A percentile compares a stretch with the other conserved stretches of the same genome.
These are phyloP conservation scores for Magnolia sinica DNA, from an alignment of 164 flowering plant genomes.

Conservation along the genomic window DNA sequence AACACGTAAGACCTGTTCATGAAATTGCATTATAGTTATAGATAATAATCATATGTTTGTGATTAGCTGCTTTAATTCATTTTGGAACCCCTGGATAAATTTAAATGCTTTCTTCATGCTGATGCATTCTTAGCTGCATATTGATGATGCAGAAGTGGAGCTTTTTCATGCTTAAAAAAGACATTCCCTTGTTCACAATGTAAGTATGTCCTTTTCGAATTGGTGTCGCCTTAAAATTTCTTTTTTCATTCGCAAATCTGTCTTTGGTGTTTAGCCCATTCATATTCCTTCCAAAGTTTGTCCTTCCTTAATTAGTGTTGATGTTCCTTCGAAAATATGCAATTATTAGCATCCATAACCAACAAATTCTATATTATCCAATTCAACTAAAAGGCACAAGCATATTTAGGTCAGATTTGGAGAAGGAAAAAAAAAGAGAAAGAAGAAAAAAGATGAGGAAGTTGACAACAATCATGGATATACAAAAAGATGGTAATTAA, in stretches of 20 bases:
- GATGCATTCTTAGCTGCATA: background rate
- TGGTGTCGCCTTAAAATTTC: too few species aligned
- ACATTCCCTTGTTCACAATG: background rate
- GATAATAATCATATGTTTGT: background rate
- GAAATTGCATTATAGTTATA: background rate
- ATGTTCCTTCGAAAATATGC: background rate
- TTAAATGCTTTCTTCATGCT: background rate
- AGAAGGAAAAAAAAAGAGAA: too few species aligned
- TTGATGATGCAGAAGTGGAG: slow-evolving; percentile 2
- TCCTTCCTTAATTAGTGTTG: background rate
- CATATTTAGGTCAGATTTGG: too few species aligned
- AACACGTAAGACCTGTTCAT: background rate
- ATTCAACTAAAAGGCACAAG: too few species aligned
- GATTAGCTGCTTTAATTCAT: background rate
- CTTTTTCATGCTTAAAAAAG: background rate
- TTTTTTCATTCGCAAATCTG: too few species aligned
- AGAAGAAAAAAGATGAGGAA: too few species aligned
- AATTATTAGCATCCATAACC: background rate
- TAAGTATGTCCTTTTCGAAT: background rate
- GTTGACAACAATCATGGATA: too few species aligned
- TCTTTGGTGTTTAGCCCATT: too few species aligned
- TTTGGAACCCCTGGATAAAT: background rate
- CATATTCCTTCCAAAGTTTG: too few species aligned
- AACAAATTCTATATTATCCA: too few species aligned
- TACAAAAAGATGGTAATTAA: too few species aligned